phyloP scores from a whole-genome alignment of 192 early-diverging fungal genomes.

The Gryganskiella cystojenkinii region DNA sequence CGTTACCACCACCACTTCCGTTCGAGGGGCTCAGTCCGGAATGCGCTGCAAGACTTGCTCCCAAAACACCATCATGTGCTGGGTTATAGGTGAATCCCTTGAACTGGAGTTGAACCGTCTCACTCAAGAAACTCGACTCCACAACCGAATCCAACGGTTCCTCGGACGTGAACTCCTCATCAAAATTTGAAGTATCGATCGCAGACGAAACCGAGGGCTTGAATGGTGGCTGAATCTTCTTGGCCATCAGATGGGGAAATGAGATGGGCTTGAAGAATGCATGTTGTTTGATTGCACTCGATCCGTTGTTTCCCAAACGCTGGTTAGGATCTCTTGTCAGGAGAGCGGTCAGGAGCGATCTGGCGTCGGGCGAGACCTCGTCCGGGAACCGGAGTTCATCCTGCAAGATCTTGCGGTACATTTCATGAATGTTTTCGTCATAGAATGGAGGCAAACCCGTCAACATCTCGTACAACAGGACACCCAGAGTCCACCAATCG shows the following conservation, averaged over 20 bases:
- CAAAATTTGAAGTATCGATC: slow-evolving; percentile 97
- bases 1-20: slow-evolving; percentile 4
- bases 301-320: slow-evolving; percentile 87
- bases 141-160: slow-evolving; percentile 89
- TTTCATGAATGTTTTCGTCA: slow-evolving; percentile 94
- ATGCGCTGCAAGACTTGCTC: slow-evolving; percentile 52
- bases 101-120: slow-evolving; percentile 95
- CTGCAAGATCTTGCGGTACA: slow-evolving; percentile 95
- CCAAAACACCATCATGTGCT: slow-evolving; percentile 77
- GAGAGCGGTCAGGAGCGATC: slow-evolving; percentile 74
- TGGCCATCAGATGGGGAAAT: slow-evolving; percentile 89
- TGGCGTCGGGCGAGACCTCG: slow-evolving; percentile 73
- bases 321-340: slow-evolving; percentile 84
- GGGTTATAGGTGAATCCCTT: slow-evolving; percentile 92
- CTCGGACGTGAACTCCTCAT: slow-evolving; percentile 97
- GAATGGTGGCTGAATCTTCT: slow-evolving; percentile 94
- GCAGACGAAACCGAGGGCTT: slow-evolving; percentile 90
- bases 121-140: slow-evolving; percentile 83
- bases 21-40: slow-evolving; percentile 29
- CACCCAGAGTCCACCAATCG: slow-evolving; percentile 98
- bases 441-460: slow-evolving; percentile 93
- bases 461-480: slow-evolving; percentile 91
- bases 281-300: slow-evolving; percentile 94
- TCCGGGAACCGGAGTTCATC: slow-evolving; percentile 89
- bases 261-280: slow-evolving; percentile 92